Evolutionary conservation across 169 alveolate species (phyloP).

Genomic region (Plasmodium sp.): DNA sequence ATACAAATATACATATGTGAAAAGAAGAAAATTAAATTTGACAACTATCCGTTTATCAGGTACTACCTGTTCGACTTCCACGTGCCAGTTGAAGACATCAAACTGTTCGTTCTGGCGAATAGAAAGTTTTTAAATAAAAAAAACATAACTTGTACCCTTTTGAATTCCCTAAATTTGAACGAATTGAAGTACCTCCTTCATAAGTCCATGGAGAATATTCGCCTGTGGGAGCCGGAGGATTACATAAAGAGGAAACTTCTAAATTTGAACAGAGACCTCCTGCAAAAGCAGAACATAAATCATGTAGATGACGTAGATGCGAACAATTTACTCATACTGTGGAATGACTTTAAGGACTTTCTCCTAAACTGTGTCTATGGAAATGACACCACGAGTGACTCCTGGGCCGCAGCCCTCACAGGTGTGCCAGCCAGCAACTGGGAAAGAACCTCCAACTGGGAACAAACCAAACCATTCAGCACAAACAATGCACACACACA

Average conservation of each 20-base stretch:
- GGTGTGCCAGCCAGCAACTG: not conserved
- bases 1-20: slow-evolving; percentile 71
- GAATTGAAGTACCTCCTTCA: slow-evolving; percentile 66
- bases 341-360: slow-evolving; percentile 75
- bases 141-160: slow-evolving; percentile 24
- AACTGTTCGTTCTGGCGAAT: slow-evolving; percentile 32
- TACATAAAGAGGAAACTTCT: slow-evolving; percentile 28
- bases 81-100: slow-evolving; percentile 29
- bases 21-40: slow-evolving; percentile 36
- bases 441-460: not conserved
- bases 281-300: slow-evolving; percentile 43
- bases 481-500: not conserved
- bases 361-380: slow-evolving; percentile 58
- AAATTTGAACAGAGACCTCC: slow-evolving; percentile 55
- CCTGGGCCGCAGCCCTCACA: not conserved
- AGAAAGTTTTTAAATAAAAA: slow-evolving; percentile 64
- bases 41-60: slow-evolving; percentile 55
- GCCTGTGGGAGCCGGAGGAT: slow-evolving; percentile 74
- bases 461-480: not conserved
- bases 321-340: slow-evolving; percentile 42
- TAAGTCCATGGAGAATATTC: slow-evolving; percentile 74
- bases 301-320: slow-evolving; percentile 12
- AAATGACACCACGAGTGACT: not conserved
- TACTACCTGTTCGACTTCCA: slow-evolving; percentile 64
- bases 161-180: slow-evolving; percentile 32